Conservation (phyloP, 2,329 filamentous ascomycete species). For the Colletotrichum musae region DNA sequence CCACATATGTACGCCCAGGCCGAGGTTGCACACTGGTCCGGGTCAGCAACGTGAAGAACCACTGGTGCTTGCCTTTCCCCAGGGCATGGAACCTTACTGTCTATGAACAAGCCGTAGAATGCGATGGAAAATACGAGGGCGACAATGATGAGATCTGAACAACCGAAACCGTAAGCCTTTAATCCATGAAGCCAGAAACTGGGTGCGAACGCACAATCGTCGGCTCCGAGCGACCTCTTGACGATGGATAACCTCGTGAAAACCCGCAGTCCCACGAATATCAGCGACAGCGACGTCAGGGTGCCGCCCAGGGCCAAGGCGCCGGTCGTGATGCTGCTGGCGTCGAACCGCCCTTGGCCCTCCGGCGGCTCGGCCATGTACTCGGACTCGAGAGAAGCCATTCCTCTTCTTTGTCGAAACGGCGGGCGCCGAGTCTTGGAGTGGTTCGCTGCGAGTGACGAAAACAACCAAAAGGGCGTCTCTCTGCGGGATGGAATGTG, state of each 20-base stretch:
- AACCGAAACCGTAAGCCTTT: neutral
- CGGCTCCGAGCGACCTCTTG: conserved; percentile 16
- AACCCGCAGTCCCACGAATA: conserved; percentile 19
- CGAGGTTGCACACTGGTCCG: conserved; percentile 17
- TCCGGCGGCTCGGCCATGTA: conserved; percentile 34
- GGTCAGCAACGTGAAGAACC: neutral
- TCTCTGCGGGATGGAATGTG: neutral
- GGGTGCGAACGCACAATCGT: conserved; percentile 31
- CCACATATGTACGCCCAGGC: conserved; percentile 34
- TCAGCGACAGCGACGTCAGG: conserved; percentile 19
- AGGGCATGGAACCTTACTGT: conserved; percentile 6
- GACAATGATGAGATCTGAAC: conserved; percentile 18
- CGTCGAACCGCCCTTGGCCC: conserved; percentile 32
- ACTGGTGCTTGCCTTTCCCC: neutral
- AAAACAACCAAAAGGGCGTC: too few relatives aligned
- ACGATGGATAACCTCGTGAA: conserved; percentile 32
- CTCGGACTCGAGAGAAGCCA: conserved; percentile 19
- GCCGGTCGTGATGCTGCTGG: conserved; percentile 11
- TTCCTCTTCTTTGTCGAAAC: conserved; percentile 5
- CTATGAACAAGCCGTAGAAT: conserved; percentile 23
- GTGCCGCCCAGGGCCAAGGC: conserved; percentile 15
- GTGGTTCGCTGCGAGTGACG: too few relatives aligned
- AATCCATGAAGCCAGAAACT: too few relatives aligned
- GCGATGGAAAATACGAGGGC: conserved; percentile 16
- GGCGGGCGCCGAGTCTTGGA: neutral